Base-by-base conservation (phyloP, 2,329 filamentous ascomycete genomes). In the Macrophomina pseudophaseolina region DNA sequence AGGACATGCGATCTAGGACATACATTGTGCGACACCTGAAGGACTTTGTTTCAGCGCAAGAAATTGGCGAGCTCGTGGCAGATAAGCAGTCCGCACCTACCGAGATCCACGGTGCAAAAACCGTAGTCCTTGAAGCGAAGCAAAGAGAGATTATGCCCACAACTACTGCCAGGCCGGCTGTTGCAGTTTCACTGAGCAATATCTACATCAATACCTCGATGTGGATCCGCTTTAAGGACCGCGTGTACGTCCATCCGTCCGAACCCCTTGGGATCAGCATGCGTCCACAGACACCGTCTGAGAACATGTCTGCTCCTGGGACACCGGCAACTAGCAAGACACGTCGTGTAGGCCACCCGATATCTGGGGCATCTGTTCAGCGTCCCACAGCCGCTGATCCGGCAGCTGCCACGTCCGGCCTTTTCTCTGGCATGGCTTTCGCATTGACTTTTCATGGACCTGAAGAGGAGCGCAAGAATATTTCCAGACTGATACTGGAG, bases 371-470 rank as follows among this genome's bases (percentile, higher is more conserved):
- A 18, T 69, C 70, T 3, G 71, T 72, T 11, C 70, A 71, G 18
- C 74, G 74, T 33, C 71, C 74, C 49, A 68, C 68, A 4, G 75
- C 76, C 42, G 72, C 75, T 5, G 71, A 73, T 76, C 75, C 2
- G 71, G 72, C 9, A 54, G 42, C 63, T 71, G 52, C 59, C 71
- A 71, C 53, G 3, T 73, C 71, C 18, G 81, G 81, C 2, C 69
- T 96, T 0, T 97, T 98, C 72, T 80, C 85, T 1, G 88, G 89
- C 49, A 97, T 97, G 93, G 88, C 88, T 0, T 97, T 98, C 78
- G 93, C 93, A 0, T 86, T 97, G 11, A 94, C 93, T 0, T 92
- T 93, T 69, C 81, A 83, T 4, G 71, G 71, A 2, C 83, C 86
- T 1, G 84, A 83, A 16, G 80, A 80, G 8, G 84, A 87, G 18